These are phyloP conservation scores for Actinomortierella wolfii DNA, from an alignment of 371 early-diverging fungal genomes.

Conservation along the genomic window DNA sequence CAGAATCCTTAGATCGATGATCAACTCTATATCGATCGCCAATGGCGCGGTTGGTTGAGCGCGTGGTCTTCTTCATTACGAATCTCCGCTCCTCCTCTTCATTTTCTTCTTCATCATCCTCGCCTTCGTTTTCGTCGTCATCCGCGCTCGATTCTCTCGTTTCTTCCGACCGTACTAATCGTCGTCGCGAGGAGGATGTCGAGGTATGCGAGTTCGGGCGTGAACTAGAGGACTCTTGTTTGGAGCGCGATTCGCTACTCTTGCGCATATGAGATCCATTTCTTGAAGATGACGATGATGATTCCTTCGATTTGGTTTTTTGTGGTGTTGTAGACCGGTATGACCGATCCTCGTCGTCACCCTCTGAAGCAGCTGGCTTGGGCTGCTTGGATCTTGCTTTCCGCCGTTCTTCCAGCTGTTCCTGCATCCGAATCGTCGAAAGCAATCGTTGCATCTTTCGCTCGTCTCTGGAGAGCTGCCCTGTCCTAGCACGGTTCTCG, in stretches of 20 bases:
- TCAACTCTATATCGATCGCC: conserved; percentile 33
- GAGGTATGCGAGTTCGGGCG: conserved; percentile 13
- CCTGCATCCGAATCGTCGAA: conserved; percentile 55
- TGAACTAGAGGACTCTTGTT: conserved; percentile 1
- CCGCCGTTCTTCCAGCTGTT: conserved; percentile 43
- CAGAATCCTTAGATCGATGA: conserved; percentile 52
- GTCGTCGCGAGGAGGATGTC: conserved; percentile 46
- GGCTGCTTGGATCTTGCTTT: conserved; percentile 30
- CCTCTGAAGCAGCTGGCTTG: conserved; percentile 19
- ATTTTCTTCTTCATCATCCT: not conserved
- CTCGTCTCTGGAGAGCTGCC: conserved; percentile 65
- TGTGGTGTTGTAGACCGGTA: conserved; percentile 3
- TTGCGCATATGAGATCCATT: conserved; percentile 7
- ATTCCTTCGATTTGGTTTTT: conserved; percentile 8
- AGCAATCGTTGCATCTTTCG: conserved; percentile 71
- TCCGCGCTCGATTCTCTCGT: not conserved
- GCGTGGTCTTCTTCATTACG: conserved; percentile 3
- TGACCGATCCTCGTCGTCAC: conserved; percentile 5
- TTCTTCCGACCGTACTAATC: not conserved
- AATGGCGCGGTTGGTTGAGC: conserved; percentile 23
- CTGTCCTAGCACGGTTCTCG: conserved; percentile 14
- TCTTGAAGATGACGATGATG: conserved; percentile 8
- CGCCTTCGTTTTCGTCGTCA: conserved; percentile 6
- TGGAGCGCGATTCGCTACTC: too few relatives aligned
- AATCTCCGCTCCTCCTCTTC: not conserved